Percentiles rank a stretch among this genome's conserved stretches.
Conservation (phyloP, 176 grass and related monocot species). For the Paspalum vaginatum region DNA sequence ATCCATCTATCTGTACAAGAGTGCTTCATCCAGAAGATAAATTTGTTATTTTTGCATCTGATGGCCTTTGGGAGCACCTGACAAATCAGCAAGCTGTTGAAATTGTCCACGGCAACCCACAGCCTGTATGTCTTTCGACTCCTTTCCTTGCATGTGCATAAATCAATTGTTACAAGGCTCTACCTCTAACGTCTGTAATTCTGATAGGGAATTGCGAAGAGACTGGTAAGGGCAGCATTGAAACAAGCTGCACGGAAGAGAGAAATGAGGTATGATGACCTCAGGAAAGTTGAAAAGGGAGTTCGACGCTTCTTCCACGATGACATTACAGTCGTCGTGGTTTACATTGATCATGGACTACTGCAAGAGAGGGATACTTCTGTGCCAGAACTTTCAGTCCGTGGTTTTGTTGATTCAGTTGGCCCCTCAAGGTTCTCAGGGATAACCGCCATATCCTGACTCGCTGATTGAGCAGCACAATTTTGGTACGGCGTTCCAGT, state of each 20-base stretch:
- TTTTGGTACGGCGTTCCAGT: slow-evolving; percentile 43
- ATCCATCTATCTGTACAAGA: slow-evolving; percentile 62
- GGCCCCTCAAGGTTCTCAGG: slow-evolving; percentile 60
- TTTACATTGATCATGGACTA: slow-evolving; percentile 58
- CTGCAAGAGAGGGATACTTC: slow-evolving; percentile 37
- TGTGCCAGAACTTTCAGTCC: slow-evolving; percentile 60
- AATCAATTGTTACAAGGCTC: background rate
- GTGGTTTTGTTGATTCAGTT: slow-evolving; percentile 64
- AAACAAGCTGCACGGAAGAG: slow-evolving; percentile 63
- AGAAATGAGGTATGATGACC: slow-evolving; percentile 62
- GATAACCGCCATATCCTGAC: slow-evolving; percentile 33
- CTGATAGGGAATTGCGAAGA: slow-evolving; percentile 61
- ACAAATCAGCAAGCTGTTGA: slow-evolving; percentile 78
- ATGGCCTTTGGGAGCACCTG: slow-evolving; percentile 84
- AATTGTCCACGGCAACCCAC: slow-evolving; percentile 49
- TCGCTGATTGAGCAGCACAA: slow-evolving; percentile 20
- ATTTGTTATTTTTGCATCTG: slow-evolving; percentile 78
- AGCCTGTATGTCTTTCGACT: slow-evolving; percentile 31
- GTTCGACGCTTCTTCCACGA: slow-evolving; percentile 66
- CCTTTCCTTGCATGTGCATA: background rate
- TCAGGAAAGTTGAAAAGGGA: slow-evolving; percentile 64
- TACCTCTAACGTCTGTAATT: background rate
- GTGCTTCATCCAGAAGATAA: slow-evolving; percentile 67
- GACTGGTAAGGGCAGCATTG: slow-evolving; percentile 60
- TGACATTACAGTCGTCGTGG: slow-evolving; percentile 59